Evolutionary conservation across 108 stramenopile genomes (phyloP).

Genomic region (Pseudonitzschia multistriata): DNA sequence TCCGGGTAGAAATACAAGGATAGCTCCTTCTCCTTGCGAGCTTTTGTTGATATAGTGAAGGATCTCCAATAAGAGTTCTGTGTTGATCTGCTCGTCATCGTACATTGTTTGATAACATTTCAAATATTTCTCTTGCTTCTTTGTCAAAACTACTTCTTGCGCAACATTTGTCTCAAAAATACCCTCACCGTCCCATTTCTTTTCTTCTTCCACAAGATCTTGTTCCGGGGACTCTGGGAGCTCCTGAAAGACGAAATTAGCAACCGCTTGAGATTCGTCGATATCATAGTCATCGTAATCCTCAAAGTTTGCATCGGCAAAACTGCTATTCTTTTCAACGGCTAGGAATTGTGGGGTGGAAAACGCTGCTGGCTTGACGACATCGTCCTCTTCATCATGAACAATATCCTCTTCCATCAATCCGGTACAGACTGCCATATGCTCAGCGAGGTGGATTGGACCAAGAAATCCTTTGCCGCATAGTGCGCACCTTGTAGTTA

Average conservation of each 20-base stretch:
- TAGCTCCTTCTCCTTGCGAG: conserved; percentile 73
- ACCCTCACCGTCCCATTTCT: conserved; percentile 69
- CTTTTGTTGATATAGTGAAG: conserved; percentile 54
- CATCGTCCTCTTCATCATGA: neutral
- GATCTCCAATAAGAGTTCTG: conserved; percentile 50
- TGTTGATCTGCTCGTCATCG: conserved; percentile 71
- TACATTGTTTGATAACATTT: conserved; percentile 59
- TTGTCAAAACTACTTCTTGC: conserved; percentile 33
- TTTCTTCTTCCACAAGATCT: conserved; percentile 42
- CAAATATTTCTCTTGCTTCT: conserved; percentile 57
- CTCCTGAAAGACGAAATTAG: conserved; percentile 35
- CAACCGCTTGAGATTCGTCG: conserved; percentile 27
- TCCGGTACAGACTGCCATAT: conserved; percentile 62
- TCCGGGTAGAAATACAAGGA: conserved; percentile 92
- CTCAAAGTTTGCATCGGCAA: conserved; percentile 14
- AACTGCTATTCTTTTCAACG: neutral
- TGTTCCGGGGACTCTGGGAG: neutral
- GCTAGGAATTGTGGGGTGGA: conserved; percentile 11
- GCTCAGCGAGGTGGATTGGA: conserved; percentile 59
- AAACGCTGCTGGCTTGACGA: conserved; percentile 6
- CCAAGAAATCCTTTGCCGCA: conserved; percentile 51
- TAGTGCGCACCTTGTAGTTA: conserved; percentile 43
- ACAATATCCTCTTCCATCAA: conserved; percentile 11
- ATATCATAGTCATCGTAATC: conserved; percentile 34
- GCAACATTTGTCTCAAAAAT: conserved; percentile 34